Base-by-base conservation (phyloP, 768 basidiomycete genomes). In the Epithele typhae region DNA sequence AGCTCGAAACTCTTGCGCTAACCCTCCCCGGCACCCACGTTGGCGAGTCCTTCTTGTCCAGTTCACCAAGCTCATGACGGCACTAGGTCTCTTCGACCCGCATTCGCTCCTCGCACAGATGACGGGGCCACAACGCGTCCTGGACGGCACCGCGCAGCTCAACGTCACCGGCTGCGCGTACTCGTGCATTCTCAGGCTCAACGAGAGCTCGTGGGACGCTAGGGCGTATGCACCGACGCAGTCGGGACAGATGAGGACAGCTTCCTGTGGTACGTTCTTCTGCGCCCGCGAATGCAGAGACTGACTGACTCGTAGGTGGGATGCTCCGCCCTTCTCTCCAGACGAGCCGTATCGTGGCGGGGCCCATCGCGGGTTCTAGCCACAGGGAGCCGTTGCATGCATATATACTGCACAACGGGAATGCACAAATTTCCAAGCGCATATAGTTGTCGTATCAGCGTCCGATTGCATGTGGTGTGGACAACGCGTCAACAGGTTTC, bases 261-360 rank as follows among this genome's bases (percentile, higher is more conserved):
- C 56, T 83, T 72, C 65, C 59, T 82, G 37, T 84, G 81, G 81
- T 49, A 6, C 1, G 23, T 40, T 12, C 12, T 24, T 15, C 32
- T 22, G 8, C 40, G 23, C 9, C 9, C 17, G 8, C 15, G 14
- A 9, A 1, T 18, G 14, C 9, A 7, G 40, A 14, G 27, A 30
- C 27, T n/a, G n/a, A n/a, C n/a, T n/a, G n/a, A n/a, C n/a, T n/a
- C n/a, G 21, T 27, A 62, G 58, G 76, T 76, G 61, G 47, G 78
- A 83, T 51, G 81, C 64, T 83, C 15, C 81, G 81, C 54, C 77
- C 77, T 5, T 79, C 78, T 4, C 76, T 81, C 53, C 81, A 83
- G 54, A 68, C 75, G 1, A 73, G 77, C 45, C 64, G 81, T 8
- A 67, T 76, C 25, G 67, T 82, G 2, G 80, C 78, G 0, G 64